Base-by-base conservation (phyloP, 495 filamentous ascomycete genomes). In the Hyaloscypha variabilis region DNA sequence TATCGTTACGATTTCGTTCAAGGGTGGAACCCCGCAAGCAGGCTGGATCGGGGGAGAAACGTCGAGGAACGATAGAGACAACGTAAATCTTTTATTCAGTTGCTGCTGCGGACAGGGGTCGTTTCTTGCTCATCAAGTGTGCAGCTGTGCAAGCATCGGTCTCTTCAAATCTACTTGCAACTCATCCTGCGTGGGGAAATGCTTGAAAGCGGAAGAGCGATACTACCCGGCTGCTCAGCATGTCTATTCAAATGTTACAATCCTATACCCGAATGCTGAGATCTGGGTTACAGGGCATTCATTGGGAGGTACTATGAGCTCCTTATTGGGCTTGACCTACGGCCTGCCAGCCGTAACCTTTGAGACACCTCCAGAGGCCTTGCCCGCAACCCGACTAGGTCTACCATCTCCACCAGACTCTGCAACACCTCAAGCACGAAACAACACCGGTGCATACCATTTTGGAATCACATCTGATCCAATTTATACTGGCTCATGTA, bases 381-480 rank as follows among this genome's bases (percentile, higher is more conserved):
- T 97, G 26, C 87, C 94, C 3, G 92, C 92, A 23, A 81, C 84
- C 52, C 88, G 94, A 24, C 81, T 97, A 6, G 94, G 92, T 49
- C 85, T 97, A 26, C 93, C 93, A 0, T 83, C 85, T 2, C 94
- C 94, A 17, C 94, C 94, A 3, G 77, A 85, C 31, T 42, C 39
- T 42, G 39, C 3, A 14, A 42, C 39, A 21, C 89, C 89, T 6
- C 90, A 94, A 67, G 79, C 79, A 3, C 81, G 91, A 11, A 75
- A 80, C 58, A 82, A 84, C 67, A 94, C 90, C 2, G 93, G 91
- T 2, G 80, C 89, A 24, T 95, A 87, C 69, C 94, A 97, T 76
- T 91, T 97, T 70, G 94, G 94, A 6, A 91, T 97, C 73, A 97
- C 93, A 2, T 94, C 94, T 8, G 94, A 97, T 75, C 94, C 94